Conservation (phyloP, 805 yeast genomes). For the Starmerella sirachaensis region DNA sequence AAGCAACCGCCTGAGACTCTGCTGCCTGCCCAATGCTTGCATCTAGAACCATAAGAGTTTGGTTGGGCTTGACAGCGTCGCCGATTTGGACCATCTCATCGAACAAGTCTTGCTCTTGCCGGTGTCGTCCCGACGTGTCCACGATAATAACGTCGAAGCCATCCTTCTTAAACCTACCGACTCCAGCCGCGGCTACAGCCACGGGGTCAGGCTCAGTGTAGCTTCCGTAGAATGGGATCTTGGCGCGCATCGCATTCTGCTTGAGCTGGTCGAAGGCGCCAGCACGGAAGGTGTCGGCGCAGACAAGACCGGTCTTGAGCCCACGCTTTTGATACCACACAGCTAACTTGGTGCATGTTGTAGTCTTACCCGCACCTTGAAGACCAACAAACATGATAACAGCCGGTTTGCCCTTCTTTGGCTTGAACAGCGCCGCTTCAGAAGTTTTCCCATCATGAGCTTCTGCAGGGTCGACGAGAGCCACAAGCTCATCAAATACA, state of each 20-base stretch:
- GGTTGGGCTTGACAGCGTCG: constrained; percentile 79
- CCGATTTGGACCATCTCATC: constrained; percentile 92
- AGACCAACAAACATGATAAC: constrained; percentile 96
- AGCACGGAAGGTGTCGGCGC: constrained; percentile 99
- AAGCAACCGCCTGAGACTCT: constrained; percentile 85
- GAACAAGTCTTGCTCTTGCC: constrained; percentile 83
- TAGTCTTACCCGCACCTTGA: constrained; percentile 98
- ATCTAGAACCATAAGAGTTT: constrained; percentile 94
- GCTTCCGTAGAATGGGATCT: constrained; percentile 88
- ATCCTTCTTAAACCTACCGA: constrained; percentile 77
- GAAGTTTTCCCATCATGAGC: constrained; percentile 10
- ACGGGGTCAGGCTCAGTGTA: constrained; percentile 95
- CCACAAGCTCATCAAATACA: constrained; percentile 84
- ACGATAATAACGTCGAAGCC: constrained; percentile 88
- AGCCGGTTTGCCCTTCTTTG: constrained; percentile 66
- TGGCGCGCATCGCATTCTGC: constrained; percentile 92
- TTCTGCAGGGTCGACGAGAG: constrained; percentile 57
- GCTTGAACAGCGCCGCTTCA: constrained; percentile 46
- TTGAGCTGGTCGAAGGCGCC: constrained; percentile 98
- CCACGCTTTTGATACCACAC: constrained; percentile 89
- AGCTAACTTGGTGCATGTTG: constrained; percentile 92
- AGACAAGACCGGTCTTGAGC: constrained; percentile 86
- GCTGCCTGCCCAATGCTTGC: constrained; percentile 99
- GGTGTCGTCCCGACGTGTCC: constrained; percentile 96
- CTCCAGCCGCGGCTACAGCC: constrained; percentile 82